Base-by-base conservation (phyloP, 225 moss, liverwort and hornwort species). In the Asterella californica region DNA sequence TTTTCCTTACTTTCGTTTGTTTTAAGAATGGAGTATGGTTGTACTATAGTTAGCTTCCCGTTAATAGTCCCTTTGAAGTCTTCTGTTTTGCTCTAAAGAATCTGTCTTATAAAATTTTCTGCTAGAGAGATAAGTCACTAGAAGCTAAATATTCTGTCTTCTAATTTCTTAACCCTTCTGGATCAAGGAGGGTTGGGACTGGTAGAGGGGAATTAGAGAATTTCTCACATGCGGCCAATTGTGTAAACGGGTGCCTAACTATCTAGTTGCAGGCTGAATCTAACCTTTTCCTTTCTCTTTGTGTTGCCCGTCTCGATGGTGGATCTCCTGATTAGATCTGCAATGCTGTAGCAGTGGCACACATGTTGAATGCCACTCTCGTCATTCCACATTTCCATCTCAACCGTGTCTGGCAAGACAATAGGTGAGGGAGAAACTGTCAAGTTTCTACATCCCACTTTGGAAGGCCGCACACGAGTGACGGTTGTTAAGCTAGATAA, bases 401-500 rank as follows among this genome's bases (percentile, higher is more conserved):
- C 69, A 99, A 99, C 83, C 93, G 93, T 81, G 99, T 99, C 48
- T 99, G 99, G 99, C 92, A 93, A 85, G 99, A 99, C 82, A 92
- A 90, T 73, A 97, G 97, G 97, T 97, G 78, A 82, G 88, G 59
- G 55, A 32, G 37, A 80, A 48, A 60, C 72, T 60, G 30, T 32
- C 66, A 9, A 27, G 37, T 52, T 76, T 69, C 33, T 62, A 54
- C 42, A 48, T 70, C 55, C 79, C 32, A 72, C 72, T 49, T 24
- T 29, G 15, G 48, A 72, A 72, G 48, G 48, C 25, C n/a, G 72
- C 25, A n/a, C 46, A 29, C 12, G 70, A 36, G 32, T 67, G 67
- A 70, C 38, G 30, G 42, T 70, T 47, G 25, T 49, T 72, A 48
- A 15, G 34, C 68, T 38, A 69, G 68, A 69, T 37, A 34, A 15